Evolutionary conservation across 2,329 filamentous ascomycete genomes (phyloP).

Genomic region (Colletotrichum tropicicola): DNA sequence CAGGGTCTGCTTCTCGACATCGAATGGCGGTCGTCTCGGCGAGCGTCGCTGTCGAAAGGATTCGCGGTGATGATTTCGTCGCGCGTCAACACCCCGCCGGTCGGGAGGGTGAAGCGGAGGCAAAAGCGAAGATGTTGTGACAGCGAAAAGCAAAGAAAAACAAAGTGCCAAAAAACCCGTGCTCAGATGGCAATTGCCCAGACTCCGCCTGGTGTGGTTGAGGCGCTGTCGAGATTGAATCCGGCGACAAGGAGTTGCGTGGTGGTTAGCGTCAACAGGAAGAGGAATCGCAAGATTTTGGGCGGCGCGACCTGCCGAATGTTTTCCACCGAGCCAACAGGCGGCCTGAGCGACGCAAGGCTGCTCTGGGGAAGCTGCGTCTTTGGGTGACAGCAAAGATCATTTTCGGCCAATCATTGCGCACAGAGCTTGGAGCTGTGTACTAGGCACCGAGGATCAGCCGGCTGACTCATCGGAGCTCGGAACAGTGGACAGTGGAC

Average conservation of each 20-base stretch:
- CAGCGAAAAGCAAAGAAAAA: background rate
- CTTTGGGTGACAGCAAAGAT: background rate
- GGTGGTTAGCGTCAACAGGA: slow-evolving; percentile 7
- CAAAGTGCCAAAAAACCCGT: background rate
- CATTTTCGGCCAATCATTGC: slow-evolving; percentile 10
- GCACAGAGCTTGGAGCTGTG: background rate
- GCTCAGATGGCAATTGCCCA: background rate
- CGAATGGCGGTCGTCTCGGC: background rate
- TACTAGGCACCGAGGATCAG: background rate
- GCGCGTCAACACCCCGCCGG: slow-evolving; percentile 1
- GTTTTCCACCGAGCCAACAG: slow-evolving; percentile 15
- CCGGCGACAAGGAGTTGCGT: background rate
- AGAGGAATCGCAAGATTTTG: slow-evolving; percentile 20
- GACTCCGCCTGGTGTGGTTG: background rate
- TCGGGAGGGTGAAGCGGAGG: background rate
- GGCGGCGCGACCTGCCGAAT: slow-evolving; percentile 19
- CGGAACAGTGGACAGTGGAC: no score
- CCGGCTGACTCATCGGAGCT: slow-evolving; percentile 15
- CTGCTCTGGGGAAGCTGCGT: slow-evolving; percentile 16
- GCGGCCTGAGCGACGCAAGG: slow-evolving; percentile 19
- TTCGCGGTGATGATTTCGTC: background rate
- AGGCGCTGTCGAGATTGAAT: background rate
- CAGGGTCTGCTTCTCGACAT: slow-evolving; percentile 17
- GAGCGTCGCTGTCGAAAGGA: background rate
- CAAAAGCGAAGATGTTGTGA: background rate